phyloP scores from a whole-genome alignment of 2,329 filamentous ascomycete genomes.

The Xylogone sp. region DNA sequence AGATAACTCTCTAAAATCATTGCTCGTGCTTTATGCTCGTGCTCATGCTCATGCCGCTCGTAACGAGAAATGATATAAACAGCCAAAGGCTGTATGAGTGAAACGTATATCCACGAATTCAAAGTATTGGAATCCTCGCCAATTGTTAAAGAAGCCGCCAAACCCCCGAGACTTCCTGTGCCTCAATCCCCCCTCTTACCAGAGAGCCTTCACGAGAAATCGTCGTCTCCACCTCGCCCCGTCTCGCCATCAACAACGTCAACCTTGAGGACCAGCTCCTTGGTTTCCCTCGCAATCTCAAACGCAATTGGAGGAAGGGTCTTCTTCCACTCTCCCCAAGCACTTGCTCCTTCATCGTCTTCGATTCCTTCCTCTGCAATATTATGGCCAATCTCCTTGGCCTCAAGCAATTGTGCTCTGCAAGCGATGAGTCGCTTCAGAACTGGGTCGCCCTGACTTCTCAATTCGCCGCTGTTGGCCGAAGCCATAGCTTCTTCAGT shows the following conservation, averaged over 20 bases:
- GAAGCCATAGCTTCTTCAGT: constrained; percentile 54
- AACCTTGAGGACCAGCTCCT: constrained; percentile 59
- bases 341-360: constrained; percentile 47
- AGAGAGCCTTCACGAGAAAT: constrained; percentile 6
- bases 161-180: no score
- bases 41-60: neutral
- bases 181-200: neutral
- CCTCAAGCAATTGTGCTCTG: constrained; percentile 61
- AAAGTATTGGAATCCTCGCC: neutral
- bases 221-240: constrained; percentile 14
- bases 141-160: neutral
- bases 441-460: constrained; percentile 45
- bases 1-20: neutral
- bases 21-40: neutral
- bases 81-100: neutral
- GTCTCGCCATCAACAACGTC: constrained; percentile 31
- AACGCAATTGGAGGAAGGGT: constrained; percentile 81
- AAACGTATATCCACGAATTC: neutral
- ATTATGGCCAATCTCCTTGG: constrained; percentile 56
- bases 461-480: constrained; percentile 48
- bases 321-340: constrained; percentile 62
- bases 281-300: constrained; percentile 77
- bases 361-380: constrained; percentile 51
- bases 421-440: constrained; percentile 57
- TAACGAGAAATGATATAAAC: neutral